Base-by-base conservation (phyloP, 2,329 filamentous ascomycete species). In the Alternaria angustiovoidea region DNA sequence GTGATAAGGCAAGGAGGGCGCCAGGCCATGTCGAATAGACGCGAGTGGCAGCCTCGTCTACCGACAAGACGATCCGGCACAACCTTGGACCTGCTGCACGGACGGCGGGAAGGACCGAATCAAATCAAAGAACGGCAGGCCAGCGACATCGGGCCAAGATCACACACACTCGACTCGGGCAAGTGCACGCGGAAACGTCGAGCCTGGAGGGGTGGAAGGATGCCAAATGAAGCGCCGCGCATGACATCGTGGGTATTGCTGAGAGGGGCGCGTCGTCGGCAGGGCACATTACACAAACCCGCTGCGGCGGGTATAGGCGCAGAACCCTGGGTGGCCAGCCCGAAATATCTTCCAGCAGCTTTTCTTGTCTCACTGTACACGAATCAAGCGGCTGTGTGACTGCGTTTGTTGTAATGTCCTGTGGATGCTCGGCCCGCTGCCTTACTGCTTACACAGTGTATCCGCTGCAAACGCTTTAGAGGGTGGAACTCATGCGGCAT, bases 101-200 rank as follows among this genome's bases (percentile, higher is more conserved):
- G 69, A 58, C 65, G 52, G 58, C 69, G 68, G 68, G 62, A 69
- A 63, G 61, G 69, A 70, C 63, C 73, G 70, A 75, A 75, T 76
- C 72, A 76, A 62, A 56, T 51, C 52, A 43, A 62, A 67, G 63
- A 63, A 56, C 57, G 68, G 57, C 62, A 62, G 41, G 52, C 52
- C 67, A 67, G 69, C 72, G 72, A 71, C 63, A 68, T 75, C 65
- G 69, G 47, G 69, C 64, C 68, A 65, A 65, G 62, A 64, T 64
- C 57, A 65, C 66, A 16, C 38, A 38, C 66, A 30, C 64, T 58
- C 49, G 14, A 62, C 56, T 49, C 39, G 39, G 68, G 34, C 54
- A 72, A 69, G 58, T 57, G 44, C 54, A 60, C 44, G 60, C 66
- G 61, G 49, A 53, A 32, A 22, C 46, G 61, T 63, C 63, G 68